Conservation (phyloP, 2,329 filamentous ascomycete genomes). For the Penicillium polonicum region DNA sequence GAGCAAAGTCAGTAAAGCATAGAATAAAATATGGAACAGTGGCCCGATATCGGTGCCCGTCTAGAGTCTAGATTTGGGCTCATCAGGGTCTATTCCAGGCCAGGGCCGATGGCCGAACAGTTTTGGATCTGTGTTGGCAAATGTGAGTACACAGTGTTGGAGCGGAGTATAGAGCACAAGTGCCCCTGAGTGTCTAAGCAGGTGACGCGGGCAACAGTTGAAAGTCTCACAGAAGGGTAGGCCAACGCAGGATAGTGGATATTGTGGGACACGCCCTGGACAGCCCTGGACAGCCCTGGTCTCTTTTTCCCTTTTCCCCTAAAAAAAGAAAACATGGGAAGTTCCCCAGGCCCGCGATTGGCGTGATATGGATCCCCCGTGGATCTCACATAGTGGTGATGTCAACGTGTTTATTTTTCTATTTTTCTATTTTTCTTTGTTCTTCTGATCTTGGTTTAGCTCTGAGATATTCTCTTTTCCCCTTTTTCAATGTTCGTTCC, state of each 20-base stretch:
- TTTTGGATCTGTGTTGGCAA: background rate
- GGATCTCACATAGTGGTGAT: no score
- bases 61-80: background rate
- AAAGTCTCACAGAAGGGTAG: background rate
- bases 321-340: no score
- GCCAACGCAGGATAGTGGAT: background rate
- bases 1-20: background rate
- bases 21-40: no score
- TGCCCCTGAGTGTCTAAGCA: background rate
- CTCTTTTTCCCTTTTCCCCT: background rate
- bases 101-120: background rate
- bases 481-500: background rate
- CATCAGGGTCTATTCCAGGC: background rate
- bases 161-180: background rate
- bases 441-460: background rate
- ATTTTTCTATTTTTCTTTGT: no score
- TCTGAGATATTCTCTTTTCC: no score
- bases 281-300: background rate
- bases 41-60: background rate
- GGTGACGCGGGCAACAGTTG: conserved; percentile 14
- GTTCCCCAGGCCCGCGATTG: no score
- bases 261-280: background rate
- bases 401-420: no score
- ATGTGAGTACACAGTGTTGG: background rate
- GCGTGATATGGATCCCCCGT: no score